Evolutionary conservation across 1,284 basidiomycete species (phyloP), one percentile per base, ranked within the genome.

Genomic region (Apiotrichum laibachii): DNA sequence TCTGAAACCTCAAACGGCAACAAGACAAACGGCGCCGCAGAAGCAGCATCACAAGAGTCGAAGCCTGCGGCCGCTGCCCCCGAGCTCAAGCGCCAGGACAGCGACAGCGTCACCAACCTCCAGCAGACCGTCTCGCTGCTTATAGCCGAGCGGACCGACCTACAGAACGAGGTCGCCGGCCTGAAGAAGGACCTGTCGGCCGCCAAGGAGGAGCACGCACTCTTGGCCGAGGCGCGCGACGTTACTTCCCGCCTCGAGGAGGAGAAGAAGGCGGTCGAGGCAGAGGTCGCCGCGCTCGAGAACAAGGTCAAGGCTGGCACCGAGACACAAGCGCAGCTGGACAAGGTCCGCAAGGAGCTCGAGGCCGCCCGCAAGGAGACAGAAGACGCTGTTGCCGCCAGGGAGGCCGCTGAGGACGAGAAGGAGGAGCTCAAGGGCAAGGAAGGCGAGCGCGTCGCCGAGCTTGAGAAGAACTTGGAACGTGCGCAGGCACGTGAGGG

Each of bases 401-500:
- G 48, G 13, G 56, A 57, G 5, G 47, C 50, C n/a, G 46, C 55
- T 8, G 55, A 61, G 52, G 57, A 50, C 3, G 59, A 61, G 35
- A 44, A 50, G 31, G 53, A 59, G 44, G 58, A 60, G 48, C 50
- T 60, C 37, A 53, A 62, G 50, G 37, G 50, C 22, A 54, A 57
- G 35, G 53, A 45, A 5, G 60, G 60, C 19, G 62, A 68, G 33
- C 62, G 63, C 52, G 57, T 72, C 8, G 64, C 60, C 18, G 69
- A 73, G 50, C 54, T 74, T 33, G 68, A 74, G 61, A 71, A 72
- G 61, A 57, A 57, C 9, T 47, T 78, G n/a, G 75, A 75, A 39
- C 65, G 77, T 35, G 66, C 67, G 10, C 65, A 74, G 40, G 72
- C 72, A 40, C 64, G 76, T 19, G 75, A 77, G 59, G 70, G 72